phyloP scores from a whole-genome alignment of 495 filamentous ascomycete species.

The Penicillium parvum region DNA sequence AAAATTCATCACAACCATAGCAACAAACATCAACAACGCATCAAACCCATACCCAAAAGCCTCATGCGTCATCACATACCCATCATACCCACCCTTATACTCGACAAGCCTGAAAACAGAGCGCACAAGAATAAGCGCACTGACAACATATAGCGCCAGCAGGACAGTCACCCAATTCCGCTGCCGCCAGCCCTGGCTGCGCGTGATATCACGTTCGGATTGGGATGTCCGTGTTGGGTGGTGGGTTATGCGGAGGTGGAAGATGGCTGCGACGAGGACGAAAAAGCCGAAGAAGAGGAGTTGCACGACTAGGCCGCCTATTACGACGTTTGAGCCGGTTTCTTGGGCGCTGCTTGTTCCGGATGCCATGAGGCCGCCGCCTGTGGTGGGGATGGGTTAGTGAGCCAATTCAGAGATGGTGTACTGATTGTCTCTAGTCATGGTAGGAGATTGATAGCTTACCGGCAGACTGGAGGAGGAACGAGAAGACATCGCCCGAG shows the following conservation, averaged over 20 bases:
- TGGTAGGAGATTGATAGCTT: background rate
- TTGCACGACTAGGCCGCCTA: constrained; percentile 41
- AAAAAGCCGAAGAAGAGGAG: constrained; percentile 46
- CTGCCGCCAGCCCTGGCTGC: constrained; percentile 14
- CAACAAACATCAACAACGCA: constrained; percentile 51
- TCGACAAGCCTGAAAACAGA: constrained; percentile 60
- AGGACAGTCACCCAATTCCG: constrained; percentile 50
- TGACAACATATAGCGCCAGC: constrained; percentile 48
- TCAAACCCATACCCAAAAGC: constrained; percentile 62
- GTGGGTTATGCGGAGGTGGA: constrained; percentile 34
- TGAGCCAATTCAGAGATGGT: too few relatives aligned
- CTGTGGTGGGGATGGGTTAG: constrained; percentile 1
- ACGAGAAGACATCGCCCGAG: constrained; percentile 32
- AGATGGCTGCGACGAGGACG: constrained; percentile 32
- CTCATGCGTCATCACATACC: constrained; percentile 51
- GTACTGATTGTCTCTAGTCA: too few relatives aligned
- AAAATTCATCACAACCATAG: constrained; percentile 49
- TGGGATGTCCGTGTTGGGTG: constrained; percentile 13
- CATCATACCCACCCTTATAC: constrained; percentile 52
- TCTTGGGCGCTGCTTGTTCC: constrained; percentile 4
- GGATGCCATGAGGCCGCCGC: constrained; percentile 21
- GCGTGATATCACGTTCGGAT: constrained; percentile 5
- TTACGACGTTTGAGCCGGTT: constrained; percentile 40
- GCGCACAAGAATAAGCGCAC: constrained; percentile 55
- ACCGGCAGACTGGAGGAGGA: constrained; percentile 31